These are phyloP conservation scores for Selaginella moellendorffii DNA, from an alignment of 75 land plant genomes.

Conservation along the genomic window DNA sequence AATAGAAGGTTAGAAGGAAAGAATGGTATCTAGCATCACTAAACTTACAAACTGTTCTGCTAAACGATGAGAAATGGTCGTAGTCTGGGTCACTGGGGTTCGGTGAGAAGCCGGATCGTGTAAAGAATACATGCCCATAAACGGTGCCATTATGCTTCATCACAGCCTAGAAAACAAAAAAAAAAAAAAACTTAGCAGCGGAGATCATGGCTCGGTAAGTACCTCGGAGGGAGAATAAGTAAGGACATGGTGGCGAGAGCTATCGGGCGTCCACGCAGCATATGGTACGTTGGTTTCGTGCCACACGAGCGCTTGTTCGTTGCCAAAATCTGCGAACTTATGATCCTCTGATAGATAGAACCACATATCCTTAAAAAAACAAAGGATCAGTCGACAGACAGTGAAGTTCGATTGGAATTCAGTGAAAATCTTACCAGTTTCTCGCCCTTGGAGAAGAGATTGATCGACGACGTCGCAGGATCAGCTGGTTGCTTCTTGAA, in stretches of 20 bases:
- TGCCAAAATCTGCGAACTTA: conserved; percentile 60
- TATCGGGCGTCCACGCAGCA: conserved; percentile 69
- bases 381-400: neutral
- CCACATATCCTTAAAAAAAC: conserved; percentile 71
- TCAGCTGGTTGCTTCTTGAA: conserved; percentile 29
- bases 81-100: conserved; percentile 92
- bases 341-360: conserved; percentile 61
- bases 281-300: conserved; percentile 88
- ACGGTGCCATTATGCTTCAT: conserved; percentile 63
- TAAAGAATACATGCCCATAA: conserved; percentile 85
- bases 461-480: conserved; percentile 45
- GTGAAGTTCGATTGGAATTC: neutral
- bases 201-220: neutral
- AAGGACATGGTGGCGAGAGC: conserved; percentile 40
- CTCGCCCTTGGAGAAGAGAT: conserved; percentile 72
- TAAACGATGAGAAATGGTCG: conserved; percentile 45
- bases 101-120: conserved; percentile 80
- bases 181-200: neutral
- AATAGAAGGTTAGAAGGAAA: neutral
- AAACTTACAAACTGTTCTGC: conserved; percentile 51
- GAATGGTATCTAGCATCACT: neutral
- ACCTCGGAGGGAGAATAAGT: conserved; percentile 81
- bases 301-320: conserved; percentile 73
- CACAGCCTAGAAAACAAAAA: conserved; percentile 27
- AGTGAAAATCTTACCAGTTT: conserved; percentile 33